A percentile compares a stretch with the other conserved stretches of the same genome.
These are phyloP conservation scores for Potentilla sterilis DNA, from an alignment of 306 rosid species.

Conservation along the genomic window DNA sequence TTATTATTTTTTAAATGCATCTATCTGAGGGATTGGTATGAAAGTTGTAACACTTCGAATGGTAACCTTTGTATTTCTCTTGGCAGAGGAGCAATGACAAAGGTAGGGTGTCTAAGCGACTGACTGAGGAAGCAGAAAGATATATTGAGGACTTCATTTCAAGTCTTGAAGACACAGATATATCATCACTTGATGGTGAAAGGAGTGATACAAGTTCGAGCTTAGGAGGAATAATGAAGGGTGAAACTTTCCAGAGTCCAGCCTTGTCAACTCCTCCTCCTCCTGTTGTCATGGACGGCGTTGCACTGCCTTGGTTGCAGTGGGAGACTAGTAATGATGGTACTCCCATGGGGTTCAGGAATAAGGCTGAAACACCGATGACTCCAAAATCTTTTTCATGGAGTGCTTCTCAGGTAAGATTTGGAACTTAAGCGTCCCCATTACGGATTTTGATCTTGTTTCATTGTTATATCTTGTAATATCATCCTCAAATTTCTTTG, in stretches of 20 bases:
- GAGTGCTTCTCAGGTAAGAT: slow-evolving; percentile 46
- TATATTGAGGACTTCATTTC: slow-evolving; percentile 95
- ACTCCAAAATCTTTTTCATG: slow-evolving; percentile 46
- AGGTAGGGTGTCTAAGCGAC: slow-evolving; percentile 61
- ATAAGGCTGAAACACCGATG: slow-evolving; percentile 32
- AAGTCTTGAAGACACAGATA: slow-evolving; percentile 90
- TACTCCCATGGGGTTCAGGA: slow-evolving; percentile 44
- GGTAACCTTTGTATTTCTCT: background rate
- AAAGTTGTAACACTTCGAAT: background rate
- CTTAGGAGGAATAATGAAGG: slow-evolving; percentile 65
- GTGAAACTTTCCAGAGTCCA: slow-evolving; percentile 45
- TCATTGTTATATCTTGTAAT: background rate
- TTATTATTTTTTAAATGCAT: background rate
- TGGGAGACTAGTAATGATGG: slow-evolving; percentile 82
- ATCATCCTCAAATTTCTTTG: background rate
- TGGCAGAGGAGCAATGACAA: slow-evolving; percentile 80
- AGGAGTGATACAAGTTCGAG: slow-evolving; percentile 94
- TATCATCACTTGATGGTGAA: slow-evolving; percentile 93
- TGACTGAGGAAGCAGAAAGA: slow-evolving; percentile 87
- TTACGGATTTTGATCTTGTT: background rate
- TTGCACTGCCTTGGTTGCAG: slow-evolving; percentile 83
- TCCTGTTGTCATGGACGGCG: slow-evolving; percentile 75
- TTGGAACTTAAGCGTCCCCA: background rate
- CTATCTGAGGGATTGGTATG: background rate
- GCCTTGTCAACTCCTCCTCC: slow-evolving; percentile 45